Base-by-base conservation (phyloP, 345 rosid genomes). In the Populus davidiana region DNA sequence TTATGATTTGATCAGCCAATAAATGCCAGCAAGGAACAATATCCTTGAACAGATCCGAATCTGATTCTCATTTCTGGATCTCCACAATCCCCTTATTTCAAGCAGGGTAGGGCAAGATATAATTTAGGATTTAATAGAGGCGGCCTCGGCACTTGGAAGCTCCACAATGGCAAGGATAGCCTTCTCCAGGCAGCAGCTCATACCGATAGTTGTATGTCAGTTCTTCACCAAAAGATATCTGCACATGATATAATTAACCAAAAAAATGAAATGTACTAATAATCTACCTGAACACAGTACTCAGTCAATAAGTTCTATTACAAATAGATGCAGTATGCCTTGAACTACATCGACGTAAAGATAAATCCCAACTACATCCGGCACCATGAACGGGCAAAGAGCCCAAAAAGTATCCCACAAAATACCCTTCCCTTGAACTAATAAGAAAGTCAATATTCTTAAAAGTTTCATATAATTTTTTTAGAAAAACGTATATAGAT, bases 141-240 rank as follows among this genome's bases (percentile, higher is more conserved):
- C 82, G 87, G 71, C 95, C 95, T 5, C 93, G 83, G 81, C 98
- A 94, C 44, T 84, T 85, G 61, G 81, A 78, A 81, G 96, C 81
- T 83, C 85, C 90, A 77, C 99, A 96, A 74, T 83, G 88, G 87
- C 98, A 92, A 65, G 86, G 81, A 84, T 73, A 77, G 59, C 91
- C 96, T 78, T 89, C 86, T 77, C 88, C 97, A 21, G 93, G 78
- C 61, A 83, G 84, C 47, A 80, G 78, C 76, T 89, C 80, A 21
- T 82, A 86, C 54, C 80, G 89, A 80, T 88, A 92, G 85, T 90
- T 90, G 43, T 81, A 86, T 1, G 98, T 91, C 81, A 94, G 82
- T 81, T 96, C 99, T 83, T 96, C 98, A 54, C 99, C 98, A n/a
- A 75, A 80, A 70, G 94, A 86, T 83, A 96, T 94, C 99, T 96